Conservation (phyloP, 768 basidiomycete genomes). For the Xerocomellus dryophilus region DNA sequence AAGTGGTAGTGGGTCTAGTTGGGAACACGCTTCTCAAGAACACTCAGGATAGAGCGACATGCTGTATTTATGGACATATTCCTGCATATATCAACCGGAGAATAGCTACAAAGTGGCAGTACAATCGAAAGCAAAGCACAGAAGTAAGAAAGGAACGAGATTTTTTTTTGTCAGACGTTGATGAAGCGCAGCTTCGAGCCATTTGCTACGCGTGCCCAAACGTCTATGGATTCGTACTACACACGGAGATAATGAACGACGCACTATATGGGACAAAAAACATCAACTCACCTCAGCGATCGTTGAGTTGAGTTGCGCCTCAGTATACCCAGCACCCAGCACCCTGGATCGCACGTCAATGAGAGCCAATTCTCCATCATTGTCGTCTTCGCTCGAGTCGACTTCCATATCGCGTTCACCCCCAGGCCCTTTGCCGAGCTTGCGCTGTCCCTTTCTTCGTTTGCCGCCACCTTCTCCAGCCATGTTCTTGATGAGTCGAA, state of each 20-base stretch:
- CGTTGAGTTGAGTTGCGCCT: constrained; percentile 84
- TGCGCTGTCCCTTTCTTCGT: constrained; percentile 43
- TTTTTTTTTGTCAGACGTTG: constrained; percentile 18
- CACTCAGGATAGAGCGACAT: constrained; percentile 19
- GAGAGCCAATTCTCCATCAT: constrained; percentile 73
- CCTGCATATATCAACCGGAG: constrained; percentile 17
- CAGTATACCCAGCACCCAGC: constrained; percentile 84
- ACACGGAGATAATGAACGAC: constrained; percentile 11
- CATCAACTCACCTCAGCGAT: constrained; percentile 62
- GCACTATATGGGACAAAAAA: not conserved
- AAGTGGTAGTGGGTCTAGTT: constrained; percentile 56
- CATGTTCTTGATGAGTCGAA: constrained; percentile 90
- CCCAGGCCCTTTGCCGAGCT: constrained; percentile 66
- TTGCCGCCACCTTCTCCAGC: constrained; percentile 42
- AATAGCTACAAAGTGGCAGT: constrained; percentile 10
- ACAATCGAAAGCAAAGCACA: constrained; percentile 12
- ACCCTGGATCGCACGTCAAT: constrained; percentile 86
- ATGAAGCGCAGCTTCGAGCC: constrained; percentile 78
- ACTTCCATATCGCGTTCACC: constrained; percentile 68
- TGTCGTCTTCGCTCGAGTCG: constrained; percentile 66
- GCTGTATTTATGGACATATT: constrained; percentile 23
- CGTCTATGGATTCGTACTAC: constrained; percentile 85
- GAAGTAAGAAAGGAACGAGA: not conserved
- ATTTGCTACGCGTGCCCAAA: constrained; percentile 81
- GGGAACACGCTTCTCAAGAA: constrained; percentile 64